phyloP scores from a whole-genome alignment of 2,329 filamentous ascomycete genomes.

The Alternaria ethzedia region DNA sequence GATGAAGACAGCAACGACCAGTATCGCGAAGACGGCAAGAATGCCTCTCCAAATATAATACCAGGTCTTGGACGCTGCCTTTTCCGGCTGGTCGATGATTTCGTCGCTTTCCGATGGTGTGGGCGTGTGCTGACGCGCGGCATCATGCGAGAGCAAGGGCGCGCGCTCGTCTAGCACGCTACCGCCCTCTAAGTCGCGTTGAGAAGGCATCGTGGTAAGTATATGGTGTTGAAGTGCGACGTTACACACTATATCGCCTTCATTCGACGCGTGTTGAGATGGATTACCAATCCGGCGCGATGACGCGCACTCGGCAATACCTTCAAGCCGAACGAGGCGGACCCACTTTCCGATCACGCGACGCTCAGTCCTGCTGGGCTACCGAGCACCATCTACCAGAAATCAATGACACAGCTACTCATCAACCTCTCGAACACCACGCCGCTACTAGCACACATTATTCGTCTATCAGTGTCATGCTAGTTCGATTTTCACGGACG shows the following conservation, averaged over 20 bases:
- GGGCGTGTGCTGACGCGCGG: not conserved
- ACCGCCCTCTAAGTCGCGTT: slow-evolving; percentile 13
- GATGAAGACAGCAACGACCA: slow-evolving; percentile 27
- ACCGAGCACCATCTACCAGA: not conserved
- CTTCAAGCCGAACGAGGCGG: not conserved
- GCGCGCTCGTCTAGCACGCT: slow-evolving; percentile 24
- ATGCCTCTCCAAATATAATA: slow-evolving; percentile 27
- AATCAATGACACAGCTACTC: fast-evolving
- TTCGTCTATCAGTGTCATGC: not conserved
- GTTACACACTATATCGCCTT: not conserved
- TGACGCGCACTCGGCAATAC: slow-evolving; percentile 7
- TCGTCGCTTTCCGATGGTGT: slow-evolving; percentile 10
- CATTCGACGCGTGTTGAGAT: not conserved
- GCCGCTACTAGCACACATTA: not conserved
- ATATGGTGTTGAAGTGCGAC: not conserved
- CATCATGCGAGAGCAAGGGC: slow-evolving; percentile 24
- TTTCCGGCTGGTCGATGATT: slow-evolving; percentile 14
- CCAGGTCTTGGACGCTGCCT: slow-evolving; percentile 18
- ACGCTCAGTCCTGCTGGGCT: not conserved
- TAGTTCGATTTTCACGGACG: not conserved
- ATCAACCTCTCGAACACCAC: not conserved
- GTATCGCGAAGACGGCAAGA: slow-evolving; percentile 15
- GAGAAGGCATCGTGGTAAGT: slow-evolving; percentile 14
- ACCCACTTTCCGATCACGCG: not conserved
- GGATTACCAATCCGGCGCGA: slow-evolving; percentile 8